Evolutionary conservation across 306 rosid species (phyloP).

Genomic region (Crotalaria pallida): DNA sequence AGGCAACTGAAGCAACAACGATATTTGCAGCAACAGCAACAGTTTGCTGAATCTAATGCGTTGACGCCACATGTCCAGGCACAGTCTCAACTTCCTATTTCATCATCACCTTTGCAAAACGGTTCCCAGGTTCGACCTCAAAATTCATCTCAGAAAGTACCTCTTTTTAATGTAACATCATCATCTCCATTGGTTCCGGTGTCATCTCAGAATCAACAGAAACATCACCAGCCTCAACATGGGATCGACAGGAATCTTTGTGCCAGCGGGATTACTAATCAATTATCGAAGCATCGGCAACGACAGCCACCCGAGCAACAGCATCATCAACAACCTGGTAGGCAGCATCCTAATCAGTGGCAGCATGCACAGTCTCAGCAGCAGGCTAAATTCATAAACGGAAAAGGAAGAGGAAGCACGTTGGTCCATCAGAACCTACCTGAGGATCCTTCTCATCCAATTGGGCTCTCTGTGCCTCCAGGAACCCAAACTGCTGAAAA

Average conservation of each 20-base stretch:
- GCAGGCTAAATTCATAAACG: slow-evolving; percentile 62
- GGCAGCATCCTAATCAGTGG: slow-evolving; percentile 76
- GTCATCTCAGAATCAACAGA: slow-evolving; percentile 64
- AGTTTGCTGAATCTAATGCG: slow-evolving; percentile 55
- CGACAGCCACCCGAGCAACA: slow-evolving; percentile 53
- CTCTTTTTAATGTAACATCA: slow-evolving; percentile 45
- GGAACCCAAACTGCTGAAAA: slow-evolving; percentile 64
- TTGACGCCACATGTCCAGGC: slow-evolving; percentile 51
- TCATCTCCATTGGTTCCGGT: slow-evolving; percentile 53
- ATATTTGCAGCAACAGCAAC: slow-evolving; percentile 53
- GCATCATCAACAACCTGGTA: slow-evolving; percentile 60
- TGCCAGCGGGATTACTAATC: slow-evolving; percentile 51
- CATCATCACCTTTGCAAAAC: slow-evolving; percentile 48
- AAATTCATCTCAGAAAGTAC: slow-evolving; percentile 47
- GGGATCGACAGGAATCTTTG: slow-evolving; percentile 51
- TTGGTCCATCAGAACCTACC: slow-evolving; percentile 50
- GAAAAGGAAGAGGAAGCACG: slow-evolving; percentile 61
- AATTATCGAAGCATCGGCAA: slow-evolving; percentile 60
- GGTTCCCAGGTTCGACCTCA: slow-evolving; percentile 56
- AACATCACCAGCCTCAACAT: slow-evolving; percentile 58
- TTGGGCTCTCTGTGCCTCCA: slow-evolving; percentile 52
- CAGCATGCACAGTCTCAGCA: slow-evolving; percentile 60
- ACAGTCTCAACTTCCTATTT: slow-evolving; percentile 55
- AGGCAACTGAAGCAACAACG: slow-evolving; percentile 58
- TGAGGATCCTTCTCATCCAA: slow-evolving; percentile 54